Evolutionary conservation across 805 yeast species (phyloP), one percentile per base, ranked within the genome.

Genomic region (Yarrowia sp.): DNA sequence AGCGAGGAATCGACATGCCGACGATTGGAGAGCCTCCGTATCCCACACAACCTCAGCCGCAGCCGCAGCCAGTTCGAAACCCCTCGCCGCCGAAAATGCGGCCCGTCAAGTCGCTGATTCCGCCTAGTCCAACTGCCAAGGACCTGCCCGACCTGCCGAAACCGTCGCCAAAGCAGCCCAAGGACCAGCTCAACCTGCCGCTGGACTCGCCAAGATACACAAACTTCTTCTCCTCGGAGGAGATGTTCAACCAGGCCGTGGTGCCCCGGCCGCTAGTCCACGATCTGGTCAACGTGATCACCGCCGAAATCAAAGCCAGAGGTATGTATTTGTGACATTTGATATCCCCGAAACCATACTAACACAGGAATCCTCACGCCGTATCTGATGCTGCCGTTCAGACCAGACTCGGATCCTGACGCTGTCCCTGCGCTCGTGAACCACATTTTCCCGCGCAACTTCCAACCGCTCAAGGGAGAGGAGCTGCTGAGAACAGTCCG

Each of bases 351-450:
- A n/a, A n/a, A n/a, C n/a, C n/a, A n/a, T 46, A 38, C 27, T 27
- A 27, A 25, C 25, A 19, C 49, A 67, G 69, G 69, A 21, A 76
- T 88, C 1, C 83, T 85, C 67, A 81, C 89, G 0, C 96, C 96
- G 6, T 85, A 85, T 61, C 72, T 91, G 1, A 78, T 90, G 66
- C 77, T 91, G 35, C 94, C 97, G 0, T 89, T 86, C 74, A 74
- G 96, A 61, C 87, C 92, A 0, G 83, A 84, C 64, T 81, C 83
- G 61, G 81, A 82, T 25, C 41, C 63, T 68, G 74, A 77, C 41
- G 84, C 81, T 49, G 76, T 90, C 25, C 80, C 85, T 55, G 70
- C 72, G 22, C 84, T 89, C 58, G 71, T 91, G 22, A 79, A 80
- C 51, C 73, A 74, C 4, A 76, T 89, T 1, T 84, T 88, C 64